A percentile compares a stretch with the other conserved stretches of the same genome.
phyloP scores from a whole-genome alignment of 1,139 yeast genomes.

The Taphrina pruni region DNA sequence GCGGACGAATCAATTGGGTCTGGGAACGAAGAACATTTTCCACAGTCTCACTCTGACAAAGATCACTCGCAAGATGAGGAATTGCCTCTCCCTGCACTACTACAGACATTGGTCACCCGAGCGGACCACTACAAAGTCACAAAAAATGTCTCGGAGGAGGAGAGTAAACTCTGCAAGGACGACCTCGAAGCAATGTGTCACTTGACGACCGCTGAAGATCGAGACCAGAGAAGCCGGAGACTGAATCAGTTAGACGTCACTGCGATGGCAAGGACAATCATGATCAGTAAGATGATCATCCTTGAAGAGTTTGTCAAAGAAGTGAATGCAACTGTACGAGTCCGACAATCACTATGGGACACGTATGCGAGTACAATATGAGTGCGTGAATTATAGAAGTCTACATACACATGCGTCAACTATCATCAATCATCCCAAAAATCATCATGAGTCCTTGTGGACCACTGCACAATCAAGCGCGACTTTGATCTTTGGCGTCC shows the following conservation, averaged over 20 bases:
- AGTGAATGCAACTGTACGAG: constrained; percentile 46
- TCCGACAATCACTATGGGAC: constrained; percentile 45
- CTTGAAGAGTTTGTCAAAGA: constrained; percentile 36
- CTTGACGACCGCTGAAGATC: neutral
- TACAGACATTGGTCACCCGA: neutral
- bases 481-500: constrained; percentile 20
- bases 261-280: neutral
- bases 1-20: neutral
- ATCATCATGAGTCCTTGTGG: neutral
- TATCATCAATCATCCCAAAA: neutral
- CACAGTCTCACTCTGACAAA: too few relatives aligned
- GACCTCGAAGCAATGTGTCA: neutral
- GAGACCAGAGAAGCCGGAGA: neutral
- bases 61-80: too few relatives aligned
- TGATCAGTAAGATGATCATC: constrained; percentile 35
- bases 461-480: neutral
- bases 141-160: neutral
- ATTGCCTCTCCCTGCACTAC: neutral
- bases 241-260: neutral
- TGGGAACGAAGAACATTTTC: too few relatives aligned
- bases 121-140: neutral
- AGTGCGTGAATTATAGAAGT: neutral
- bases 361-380: neutral
- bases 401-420: neutral
- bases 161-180: neutral